Conservation (phyloP, 208 protist genomes). For the Leishmania arabica region DNA sequence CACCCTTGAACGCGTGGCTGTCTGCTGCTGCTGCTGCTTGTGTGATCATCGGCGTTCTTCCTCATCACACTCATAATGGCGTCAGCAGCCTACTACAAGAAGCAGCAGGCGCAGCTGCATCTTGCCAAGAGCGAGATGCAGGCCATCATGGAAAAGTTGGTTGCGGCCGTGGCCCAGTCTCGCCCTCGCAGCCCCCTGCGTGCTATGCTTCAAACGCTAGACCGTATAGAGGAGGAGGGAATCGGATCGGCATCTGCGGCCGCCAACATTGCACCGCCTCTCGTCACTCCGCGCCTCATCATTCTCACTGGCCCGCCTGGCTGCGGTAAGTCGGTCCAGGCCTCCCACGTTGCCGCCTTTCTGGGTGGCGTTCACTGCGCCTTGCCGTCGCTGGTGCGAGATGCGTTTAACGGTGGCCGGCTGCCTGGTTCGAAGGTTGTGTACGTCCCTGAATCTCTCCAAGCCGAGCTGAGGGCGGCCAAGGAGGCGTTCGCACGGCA, state of each 20-base stretch:
- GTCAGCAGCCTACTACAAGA: slow-evolving; percentile 38
- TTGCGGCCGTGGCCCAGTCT: slow-evolving; percentile 29
- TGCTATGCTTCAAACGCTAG: slow-evolving; percentile 33
- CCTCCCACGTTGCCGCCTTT: not conserved
- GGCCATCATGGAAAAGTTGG: slow-evolving; percentile 39
- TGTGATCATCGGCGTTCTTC: not conserved
- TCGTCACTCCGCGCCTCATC: slow-evolving; percentile 6
- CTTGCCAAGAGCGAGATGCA: slow-evolving; percentile 38
- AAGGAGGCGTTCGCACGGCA: slow-evolving; percentile 1
- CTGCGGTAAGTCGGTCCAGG: slow-evolving; percentile 14
- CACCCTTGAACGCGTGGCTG: not conserved
- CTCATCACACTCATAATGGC: slow-evolving; percentile 24
- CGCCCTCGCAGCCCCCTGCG: slow-evolving; percentile 30
- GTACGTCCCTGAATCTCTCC: slow-evolving; percentile 29
- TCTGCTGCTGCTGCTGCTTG: not conserved
- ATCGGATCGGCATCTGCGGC: not conserved
- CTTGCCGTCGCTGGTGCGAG: slow-evolving; percentile 29
- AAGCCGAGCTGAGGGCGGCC: slow-evolving; percentile 20
- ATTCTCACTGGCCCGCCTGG: slow-evolving; percentile 4
- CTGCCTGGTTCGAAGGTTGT: slow-evolving; percentile 14
- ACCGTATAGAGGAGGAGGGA: slow-evolving; percentile 32
- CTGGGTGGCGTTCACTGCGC: slow-evolving; percentile 12
- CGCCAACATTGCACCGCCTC: not conserved
- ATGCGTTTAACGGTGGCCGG: slow-evolving; percentile 12
- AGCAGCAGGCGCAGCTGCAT: slow-evolving; percentile 35